A percentile compares a stretch with the other conserved stretches of the same genome.
These are phyloP conservation scores for Pezicula rhizophila DNA, from an alignment of 2,329 filamentous ascomycete genomes.

Conservation along the genomic window DNA sequence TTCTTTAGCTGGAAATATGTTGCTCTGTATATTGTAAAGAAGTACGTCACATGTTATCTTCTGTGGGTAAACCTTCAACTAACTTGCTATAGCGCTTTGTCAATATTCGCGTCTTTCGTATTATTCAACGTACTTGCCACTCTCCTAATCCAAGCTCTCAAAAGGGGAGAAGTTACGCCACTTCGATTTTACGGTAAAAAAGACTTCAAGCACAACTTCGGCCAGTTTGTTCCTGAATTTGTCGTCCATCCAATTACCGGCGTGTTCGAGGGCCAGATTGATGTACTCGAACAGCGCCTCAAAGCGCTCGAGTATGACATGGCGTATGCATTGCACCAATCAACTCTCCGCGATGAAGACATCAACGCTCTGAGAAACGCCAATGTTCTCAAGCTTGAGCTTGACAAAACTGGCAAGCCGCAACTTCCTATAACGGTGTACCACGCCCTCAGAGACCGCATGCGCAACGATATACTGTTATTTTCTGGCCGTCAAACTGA, in stretches of 20 bases:
- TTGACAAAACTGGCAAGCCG: slow-evolving; percentile 43
- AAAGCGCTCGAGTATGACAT: slow-evolving; percentile 18
- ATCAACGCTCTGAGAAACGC: slow-evolving; percentile 37
- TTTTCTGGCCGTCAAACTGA: background rate
- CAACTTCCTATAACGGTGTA: slow-evolving; percentile 58
- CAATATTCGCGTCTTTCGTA: too few species aligned
- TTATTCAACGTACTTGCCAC: background rate
- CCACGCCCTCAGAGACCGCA: slow-evolving; percentile 52
- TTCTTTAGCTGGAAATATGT: too few species aligned
- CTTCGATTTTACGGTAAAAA: slow-evolving; percentile 4
- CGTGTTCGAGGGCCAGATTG: slow-evolving; percentile 13
- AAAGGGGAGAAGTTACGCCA: background rate
- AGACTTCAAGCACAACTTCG: slow-evolving; percentile 11
- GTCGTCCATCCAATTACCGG: slow-evolving; percentile 11
- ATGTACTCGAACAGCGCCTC: slow-evolving; percentile 16
- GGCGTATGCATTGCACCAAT: slow-evolving; percentile 7
- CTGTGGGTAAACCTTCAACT: too few species aligned
- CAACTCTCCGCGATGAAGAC: slow-evolving; percentile 26
- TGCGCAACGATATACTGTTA: slow-evolving; percentile 35
- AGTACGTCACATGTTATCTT: too few species aligned
- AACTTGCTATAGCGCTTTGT: too few species aligned
- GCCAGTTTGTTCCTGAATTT: slow-evolving; percentile 18
- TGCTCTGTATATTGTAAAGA: too few species aligned
- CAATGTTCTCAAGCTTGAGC: slow-evolving; percentile 47
- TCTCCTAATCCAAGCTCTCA: background rate